phyloP scores from a whole-genome alignment of 2,329 filamentous ascomycete genomes.

The Keithomyces neogunnii region DNA sequence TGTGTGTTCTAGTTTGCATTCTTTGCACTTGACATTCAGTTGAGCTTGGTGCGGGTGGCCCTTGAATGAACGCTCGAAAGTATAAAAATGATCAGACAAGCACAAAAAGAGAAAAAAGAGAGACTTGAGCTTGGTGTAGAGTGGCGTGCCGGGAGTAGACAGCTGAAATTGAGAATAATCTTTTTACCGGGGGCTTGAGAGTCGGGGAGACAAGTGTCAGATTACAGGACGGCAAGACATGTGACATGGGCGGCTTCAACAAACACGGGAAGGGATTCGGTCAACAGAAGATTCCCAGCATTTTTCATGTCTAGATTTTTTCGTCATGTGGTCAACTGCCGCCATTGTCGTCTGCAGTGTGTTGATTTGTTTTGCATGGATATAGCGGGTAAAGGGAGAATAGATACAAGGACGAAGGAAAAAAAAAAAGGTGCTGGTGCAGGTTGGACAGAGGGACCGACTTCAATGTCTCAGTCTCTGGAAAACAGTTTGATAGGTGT shows the following conservation, averaged over 20 bases:
- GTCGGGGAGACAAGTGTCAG: background rate
- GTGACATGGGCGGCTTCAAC: background rate
- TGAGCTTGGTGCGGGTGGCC: too few species aligned
- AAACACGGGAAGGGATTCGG: background rate
- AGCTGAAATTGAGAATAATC: background rate
- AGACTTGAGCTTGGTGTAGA: background rate
- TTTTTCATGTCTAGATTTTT: background rate
- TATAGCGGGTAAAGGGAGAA: background rate
- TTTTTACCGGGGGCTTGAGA: background rate
- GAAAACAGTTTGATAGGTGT: too few species aligned
- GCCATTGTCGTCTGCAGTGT: background rate
- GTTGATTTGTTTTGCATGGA: background rate
- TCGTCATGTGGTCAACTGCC: background rate
- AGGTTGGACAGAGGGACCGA: background rate
- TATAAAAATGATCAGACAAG: background rate
- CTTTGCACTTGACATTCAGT: too few species aligned
- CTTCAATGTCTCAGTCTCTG: background rate
- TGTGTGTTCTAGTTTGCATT: too few species aligned
- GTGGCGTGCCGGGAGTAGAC: background rate
- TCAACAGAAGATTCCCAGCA: background rate
- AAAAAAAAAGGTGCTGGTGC: background rate
- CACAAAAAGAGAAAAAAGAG: background rate
- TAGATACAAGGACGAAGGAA: too few species aligned
- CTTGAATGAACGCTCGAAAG: too few species aligned
- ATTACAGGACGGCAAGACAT: background rate